A percentile compares a stretch with the other conserved stretches of the same genome.
Evolutionary conservation across 768 basidiomycete species (phyloP).

Genomic region (Termitomyces sp.): DNA sequence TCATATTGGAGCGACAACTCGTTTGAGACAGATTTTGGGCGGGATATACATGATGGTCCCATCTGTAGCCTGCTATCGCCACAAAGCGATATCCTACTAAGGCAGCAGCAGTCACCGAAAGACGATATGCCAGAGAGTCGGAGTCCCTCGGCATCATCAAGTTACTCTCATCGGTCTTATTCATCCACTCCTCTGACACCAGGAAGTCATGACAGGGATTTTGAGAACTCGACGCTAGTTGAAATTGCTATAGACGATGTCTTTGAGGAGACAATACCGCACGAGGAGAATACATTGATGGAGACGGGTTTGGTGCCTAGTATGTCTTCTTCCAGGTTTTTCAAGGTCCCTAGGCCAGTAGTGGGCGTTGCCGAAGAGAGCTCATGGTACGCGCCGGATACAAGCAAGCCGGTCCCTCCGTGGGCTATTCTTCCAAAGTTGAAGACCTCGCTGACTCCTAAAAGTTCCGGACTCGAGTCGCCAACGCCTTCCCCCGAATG

Average conservation of each 20-base stretch:
- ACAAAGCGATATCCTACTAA: not conserved
- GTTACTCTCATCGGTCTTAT: slow-evolving; percentile 10
- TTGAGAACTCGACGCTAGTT: not conserved
- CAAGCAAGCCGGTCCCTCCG: not conserved
- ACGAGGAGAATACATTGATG: not conserved
- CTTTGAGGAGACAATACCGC: slow-evolving; percentile 1
- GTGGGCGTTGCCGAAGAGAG: not conserved
- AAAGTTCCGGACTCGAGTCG: slow-evolving; percentile 7
- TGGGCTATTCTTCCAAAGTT: not conserved
- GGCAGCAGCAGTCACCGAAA: not conserved
- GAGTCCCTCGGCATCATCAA: slow-evolving; percentile 2
- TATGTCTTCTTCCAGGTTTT: slow-evolving; percentile 8
- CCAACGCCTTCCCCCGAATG: not conserved
- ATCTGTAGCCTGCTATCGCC: not conserved
- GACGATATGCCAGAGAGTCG: slow-evolving; percentile 5
- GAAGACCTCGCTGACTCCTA: slow-evolving; percentile 1
- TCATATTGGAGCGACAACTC: slow-evolving; percentile 20
- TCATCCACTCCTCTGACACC: slow-evolving; percentile 14
- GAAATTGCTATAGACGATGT: slow-evolving; percentile 8
- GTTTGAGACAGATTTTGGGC: slow-evolving; percentile 1
- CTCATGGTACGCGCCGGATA: not conserved
- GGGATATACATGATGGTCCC: not conserved
- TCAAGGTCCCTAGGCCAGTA: not conserved
- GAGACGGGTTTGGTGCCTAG: slow-evolving; percentile 1
- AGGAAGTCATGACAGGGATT: slow-evolving; percentile 4